A percentile compares a stretch with the other conserved stretches of the same genome.
Evolutionary conservation across 352 stramenopile species (phyloP).

Genomic region (Blastocystis sp.): DNA sequence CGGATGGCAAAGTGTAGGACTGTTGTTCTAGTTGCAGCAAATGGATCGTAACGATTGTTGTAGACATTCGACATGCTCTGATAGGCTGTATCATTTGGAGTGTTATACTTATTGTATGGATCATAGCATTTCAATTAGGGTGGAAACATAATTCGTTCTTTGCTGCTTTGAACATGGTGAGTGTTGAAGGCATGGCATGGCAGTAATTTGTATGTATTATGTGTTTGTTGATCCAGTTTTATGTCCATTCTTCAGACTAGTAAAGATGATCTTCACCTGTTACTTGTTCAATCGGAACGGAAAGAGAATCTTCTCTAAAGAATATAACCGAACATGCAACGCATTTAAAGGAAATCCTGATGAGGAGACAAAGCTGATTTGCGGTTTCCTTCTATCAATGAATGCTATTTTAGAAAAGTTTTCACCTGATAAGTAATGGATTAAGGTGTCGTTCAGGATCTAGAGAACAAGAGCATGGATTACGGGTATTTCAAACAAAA

Average conservation of each 20-base stretch:
- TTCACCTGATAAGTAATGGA: slow-evolving; percentile 19
- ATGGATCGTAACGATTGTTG: not conserved
- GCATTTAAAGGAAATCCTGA: slow-evolving; percentile 40
- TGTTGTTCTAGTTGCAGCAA: not conserved
- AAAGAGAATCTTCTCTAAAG: slow-evolving; percentile 51
- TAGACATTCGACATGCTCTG: not conserved
- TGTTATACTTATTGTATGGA: slow-evolving; percentile 11
- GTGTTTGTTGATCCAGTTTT: not conserved
- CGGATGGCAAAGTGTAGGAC: slow-evolving; percentile 38
- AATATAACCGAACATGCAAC: slow-evolving; percentile 45
- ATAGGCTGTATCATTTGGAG: slow-evolving; percentile 45
- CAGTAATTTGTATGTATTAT: not conserved
- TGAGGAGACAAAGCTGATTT: slow-evolving; percentile 60
- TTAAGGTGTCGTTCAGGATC: not conserved
- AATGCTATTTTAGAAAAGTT: slow-evolving; percentile 52
- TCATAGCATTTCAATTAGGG: not conserved
- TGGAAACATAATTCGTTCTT: slow-evolving; percentile 45
- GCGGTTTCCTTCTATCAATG: slow-evolving; percentile 58
- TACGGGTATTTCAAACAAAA: slow-evolving; percentile 32
- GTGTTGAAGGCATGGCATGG: slow-evolving; percentile 33
- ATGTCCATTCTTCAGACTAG: not conserved
- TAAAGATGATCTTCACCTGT: slow-evolving; percentile 32
- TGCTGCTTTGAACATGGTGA: slow-evolving; percentile 5
- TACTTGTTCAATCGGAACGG: slow-evolving; percentile 35
- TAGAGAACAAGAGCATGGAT: slow-evolving; percentile 41